Evolutionary conservation across 225 moss, liverwort and hornwort genomes (phyloP).

Genomic region (Pleurozium schreberi): DNA sequence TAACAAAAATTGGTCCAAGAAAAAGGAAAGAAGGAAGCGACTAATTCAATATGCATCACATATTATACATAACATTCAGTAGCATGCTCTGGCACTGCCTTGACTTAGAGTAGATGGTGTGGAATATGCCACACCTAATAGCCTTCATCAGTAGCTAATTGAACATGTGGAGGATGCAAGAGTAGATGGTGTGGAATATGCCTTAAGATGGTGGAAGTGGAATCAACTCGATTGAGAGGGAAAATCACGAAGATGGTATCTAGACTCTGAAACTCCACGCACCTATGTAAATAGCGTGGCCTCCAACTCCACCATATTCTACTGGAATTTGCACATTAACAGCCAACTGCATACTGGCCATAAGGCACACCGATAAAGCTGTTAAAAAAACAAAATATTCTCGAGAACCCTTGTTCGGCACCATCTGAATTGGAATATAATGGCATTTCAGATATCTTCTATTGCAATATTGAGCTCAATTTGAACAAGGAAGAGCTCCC

Average conservation of each 20-base stretch:
- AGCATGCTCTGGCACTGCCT: no score
- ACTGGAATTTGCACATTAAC: constrained; percentile 93
- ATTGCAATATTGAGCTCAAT: neutral
- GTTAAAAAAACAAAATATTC: neutral
- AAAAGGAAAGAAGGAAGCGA: neutral
- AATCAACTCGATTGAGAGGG: neutral
- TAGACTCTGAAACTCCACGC: neutral
- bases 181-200: no score
- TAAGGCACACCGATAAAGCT: neutral
- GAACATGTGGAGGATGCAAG: no score
- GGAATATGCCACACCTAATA: no score
- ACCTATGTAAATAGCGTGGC: constrained; percentile 90
- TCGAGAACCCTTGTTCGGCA: neutral
- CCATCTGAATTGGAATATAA: neutral
- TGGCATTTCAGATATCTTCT: neutral
- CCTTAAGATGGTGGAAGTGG: neutral
- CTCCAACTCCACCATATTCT: constrained; percentile 69
- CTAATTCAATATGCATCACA: no score
- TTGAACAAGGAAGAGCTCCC: neutral
- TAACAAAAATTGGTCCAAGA: neutral
- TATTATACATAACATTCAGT: no score
- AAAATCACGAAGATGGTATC: neutral
- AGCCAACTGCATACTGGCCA: constrained; percentile 83
- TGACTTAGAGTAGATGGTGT: no score
- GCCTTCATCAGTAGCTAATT: no score